phyloP scores from a whole-genome alignment of 371 early-diverging fungal genomes.

The Actinomortierella wolfii region DNA sequence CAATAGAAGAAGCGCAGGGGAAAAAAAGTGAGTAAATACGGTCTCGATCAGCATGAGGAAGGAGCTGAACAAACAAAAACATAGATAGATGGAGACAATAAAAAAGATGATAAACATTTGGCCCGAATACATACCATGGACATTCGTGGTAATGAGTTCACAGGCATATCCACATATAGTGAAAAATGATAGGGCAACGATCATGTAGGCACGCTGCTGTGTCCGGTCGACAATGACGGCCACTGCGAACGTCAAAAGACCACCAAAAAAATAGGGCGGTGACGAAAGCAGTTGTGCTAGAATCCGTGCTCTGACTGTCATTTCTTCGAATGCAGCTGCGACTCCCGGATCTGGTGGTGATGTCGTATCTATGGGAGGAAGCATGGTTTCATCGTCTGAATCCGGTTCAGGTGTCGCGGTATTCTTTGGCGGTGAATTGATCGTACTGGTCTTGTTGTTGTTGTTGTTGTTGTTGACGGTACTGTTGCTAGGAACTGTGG shows the following conservation, averaged over 20 bases:
- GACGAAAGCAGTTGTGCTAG: constrained; percentile 26
- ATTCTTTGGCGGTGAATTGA: too few relatives aligned
- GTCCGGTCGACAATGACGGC: constrained; percentile 29
- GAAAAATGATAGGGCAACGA: constrained; percentile 11
- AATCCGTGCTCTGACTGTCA: constrained; percentile 15
- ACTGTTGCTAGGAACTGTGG: too few relatives aligned
- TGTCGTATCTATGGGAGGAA: too few relatives aligned
- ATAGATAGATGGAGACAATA: background rate
- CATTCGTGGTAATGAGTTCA: constrained; percentile 18
- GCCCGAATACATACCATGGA: constrained; percentile 15
- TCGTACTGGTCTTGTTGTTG: too few relatives aligned
- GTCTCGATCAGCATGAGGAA: background rate
- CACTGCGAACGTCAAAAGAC: constrained; percentile 14
- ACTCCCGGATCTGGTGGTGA: background rate
- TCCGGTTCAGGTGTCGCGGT: too few relatives aligned
- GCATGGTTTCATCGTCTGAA: too few relatives aligned
- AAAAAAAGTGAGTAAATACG: background rate
- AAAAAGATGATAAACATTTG: background rate
- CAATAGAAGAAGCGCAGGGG: background rate
- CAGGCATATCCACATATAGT: constrained; percentile 18
- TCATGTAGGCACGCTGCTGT: constrained; percentile 27
- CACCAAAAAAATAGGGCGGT: constrained; percentile 17
- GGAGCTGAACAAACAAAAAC: background rate
- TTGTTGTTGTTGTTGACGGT: too few relatives aligned
- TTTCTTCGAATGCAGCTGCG: constrained; percentile 8